Percentiles rank a stretch among this genome's conserved stretches.
These are phyloP conservation scores for Sclerotinia subarctica DNA, from an alignment of 2,329 filamentous ascomycete genomes.

Conservation along the genomic window DNA sequence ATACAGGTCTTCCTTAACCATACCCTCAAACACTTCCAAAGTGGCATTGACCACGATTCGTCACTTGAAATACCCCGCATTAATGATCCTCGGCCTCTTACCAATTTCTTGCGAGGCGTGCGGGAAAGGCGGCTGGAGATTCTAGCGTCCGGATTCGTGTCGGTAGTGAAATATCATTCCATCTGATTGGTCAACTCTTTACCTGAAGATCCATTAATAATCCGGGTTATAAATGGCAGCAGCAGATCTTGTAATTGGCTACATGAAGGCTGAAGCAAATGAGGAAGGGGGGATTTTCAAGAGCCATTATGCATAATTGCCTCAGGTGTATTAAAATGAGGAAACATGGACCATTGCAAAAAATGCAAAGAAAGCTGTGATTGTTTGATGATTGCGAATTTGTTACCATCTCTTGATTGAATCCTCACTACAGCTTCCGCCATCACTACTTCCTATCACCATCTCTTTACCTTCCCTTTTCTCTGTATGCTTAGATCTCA, in stretches of 20 bases:
- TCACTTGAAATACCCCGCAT: too few relatives aligned
- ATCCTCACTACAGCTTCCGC: neutral
- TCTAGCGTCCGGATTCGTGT: neutral
- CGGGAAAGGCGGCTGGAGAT: neutral
- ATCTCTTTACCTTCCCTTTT: neutral
- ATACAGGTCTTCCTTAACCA: too few relatives aligned
- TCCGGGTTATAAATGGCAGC: neutral
- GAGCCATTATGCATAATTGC: constrained; percentile 12
- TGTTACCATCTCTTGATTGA: neutral
- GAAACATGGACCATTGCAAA: constrained; percentile 8
- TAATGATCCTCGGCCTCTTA: neutral
- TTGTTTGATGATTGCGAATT: neutral
- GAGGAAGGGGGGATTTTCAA: neutral
- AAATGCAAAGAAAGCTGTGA: constrained; percentile 8
- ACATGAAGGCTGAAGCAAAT: neutral
- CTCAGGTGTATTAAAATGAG: neutral
- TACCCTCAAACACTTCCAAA: too few relatives aligned
- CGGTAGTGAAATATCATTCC: neutral
- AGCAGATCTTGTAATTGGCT: neutral
- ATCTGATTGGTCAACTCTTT: neutral
- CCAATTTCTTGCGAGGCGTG: neutral
- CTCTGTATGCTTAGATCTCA: constrained; percentile 2
- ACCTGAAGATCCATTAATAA: neutral
- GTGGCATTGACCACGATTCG: too few relatives aligned
- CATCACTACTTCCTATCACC: neutral